These are phyloP conservation scores for Nicotiana obtusifolia DNA, from an alignment of 257 asterid species.

Conservation along the genomic window DNA sequence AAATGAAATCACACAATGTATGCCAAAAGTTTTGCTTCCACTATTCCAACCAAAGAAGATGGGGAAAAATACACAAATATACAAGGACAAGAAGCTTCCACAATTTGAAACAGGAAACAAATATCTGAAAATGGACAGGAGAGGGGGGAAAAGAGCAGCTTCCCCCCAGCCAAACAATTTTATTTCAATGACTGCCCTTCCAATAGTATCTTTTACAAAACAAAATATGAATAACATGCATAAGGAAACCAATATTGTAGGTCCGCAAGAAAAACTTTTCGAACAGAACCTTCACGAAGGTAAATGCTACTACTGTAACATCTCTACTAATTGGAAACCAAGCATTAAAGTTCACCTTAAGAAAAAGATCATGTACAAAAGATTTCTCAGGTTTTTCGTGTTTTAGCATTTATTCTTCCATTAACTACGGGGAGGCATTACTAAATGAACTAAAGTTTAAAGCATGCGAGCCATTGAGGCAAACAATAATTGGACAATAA, in stretches of 20 bases:
- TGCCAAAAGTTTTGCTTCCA: not conserved
- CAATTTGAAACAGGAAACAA: not conserved
- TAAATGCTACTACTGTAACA: not conserved
- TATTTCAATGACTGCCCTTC: not conserved
- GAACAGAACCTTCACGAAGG: not conserved
- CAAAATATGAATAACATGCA: not conserved
- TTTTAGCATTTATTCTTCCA: not conserved
- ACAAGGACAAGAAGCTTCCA: not conserved
- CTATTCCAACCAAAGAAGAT: not conserved
- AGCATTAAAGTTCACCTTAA: not conserved
- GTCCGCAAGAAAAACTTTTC: not conserved
- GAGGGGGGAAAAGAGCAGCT: not conserved
- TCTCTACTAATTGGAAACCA: not conserved
- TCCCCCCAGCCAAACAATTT: not conserved
- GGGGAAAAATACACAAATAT: not conserved
- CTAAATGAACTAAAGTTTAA: not conserved
- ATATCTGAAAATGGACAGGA: not conserved
- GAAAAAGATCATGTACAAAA: not conserved
- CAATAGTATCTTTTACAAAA: not conserved
- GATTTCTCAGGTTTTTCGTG: not conserved
- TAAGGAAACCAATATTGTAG: not conserved
- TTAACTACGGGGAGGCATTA: not conserved
- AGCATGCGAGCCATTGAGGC: not conserved
- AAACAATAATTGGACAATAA: not conserved
- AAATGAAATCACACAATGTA: not conserved